Conservation (phyloP, 2,329 filamentous ascomycete genomes). For the Mycocentrospora acerina region DNA sequence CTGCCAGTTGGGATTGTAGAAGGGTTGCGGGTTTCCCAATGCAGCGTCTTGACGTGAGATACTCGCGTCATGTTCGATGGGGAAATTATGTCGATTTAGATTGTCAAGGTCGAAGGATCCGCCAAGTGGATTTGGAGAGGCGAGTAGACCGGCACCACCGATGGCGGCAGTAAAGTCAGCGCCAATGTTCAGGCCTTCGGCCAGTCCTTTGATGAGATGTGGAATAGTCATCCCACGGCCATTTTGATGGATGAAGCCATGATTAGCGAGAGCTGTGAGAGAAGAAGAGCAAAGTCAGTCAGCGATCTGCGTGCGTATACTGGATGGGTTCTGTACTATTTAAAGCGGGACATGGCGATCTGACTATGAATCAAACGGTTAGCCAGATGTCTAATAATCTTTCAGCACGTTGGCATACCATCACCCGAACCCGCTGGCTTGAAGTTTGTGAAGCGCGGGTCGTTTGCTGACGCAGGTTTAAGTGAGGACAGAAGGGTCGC, state of each 20-base stretch:
- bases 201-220: slow-evolving; percentile 15
- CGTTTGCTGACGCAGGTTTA: slow-evolving; percentile 9
- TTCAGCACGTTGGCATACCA: slow-evolving; percentile 2
- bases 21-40: slow-evolving; percentile 11
- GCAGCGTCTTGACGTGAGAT: slow-evolving; percentile 19
- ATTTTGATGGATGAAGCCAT: slow-evolving; percentile 17
- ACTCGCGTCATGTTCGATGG: slow-evolving; percentile 23
- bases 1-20: slow-evolving; percentile 12
- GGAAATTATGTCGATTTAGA: slow-evolving; percentile 18
- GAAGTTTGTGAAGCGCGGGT: slow-evolving; percentile 15
- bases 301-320: not conserved
- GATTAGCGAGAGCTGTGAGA: slow-evolving; percentile 15
- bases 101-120: slow-evolving; percentile 21
- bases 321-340: slow-evolving; percentile 6
- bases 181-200: slow-evolving; percentile 18
- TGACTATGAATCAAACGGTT: slow-evolving; percentile 4
- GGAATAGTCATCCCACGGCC: slow-evolving; percentile 19
- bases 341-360: slow-evolving; percentile 17
- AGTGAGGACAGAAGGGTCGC: slow-evolving; percentile 8
- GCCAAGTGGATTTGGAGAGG: slow-evolving; percentile 14
- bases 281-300: too few relatives aligned
- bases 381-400: not conserved
- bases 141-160: slow-evolving; percentile 12
- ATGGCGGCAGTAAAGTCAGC: slow-evolving; percentile 17
- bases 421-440: slow-evolving; percentile 11